Percentiles rank a stretch among this genome's conserved stretches.
Evolutionary conservation across 2,329 filamentous ascomycete species (phyloP).

Genomic region (Incumbomyces delicatus): DNA sequence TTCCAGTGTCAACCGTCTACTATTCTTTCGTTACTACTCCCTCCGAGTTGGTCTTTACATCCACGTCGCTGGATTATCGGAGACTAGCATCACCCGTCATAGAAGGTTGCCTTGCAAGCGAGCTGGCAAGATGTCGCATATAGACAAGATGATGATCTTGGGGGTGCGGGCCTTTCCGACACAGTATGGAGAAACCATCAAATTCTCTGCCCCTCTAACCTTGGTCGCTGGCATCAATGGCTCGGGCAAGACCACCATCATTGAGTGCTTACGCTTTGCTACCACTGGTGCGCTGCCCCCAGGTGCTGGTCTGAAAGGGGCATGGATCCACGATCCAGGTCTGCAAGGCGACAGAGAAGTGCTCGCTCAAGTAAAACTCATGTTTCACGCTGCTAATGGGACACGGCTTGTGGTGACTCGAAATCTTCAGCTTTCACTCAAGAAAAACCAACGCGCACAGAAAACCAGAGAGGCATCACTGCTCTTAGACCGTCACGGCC

Average conservation of each 20-base stretch:
- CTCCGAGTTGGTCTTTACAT: too few relatives aligned
- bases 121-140: slow-evolving; percentile 43
- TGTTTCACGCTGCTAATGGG: slow-evolving; percentile 70
- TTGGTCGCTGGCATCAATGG: slow-evolving; percentile 96
- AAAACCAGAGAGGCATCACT: slow-evolving; percentile 80
- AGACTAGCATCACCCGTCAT: too few relatives aligned
- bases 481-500: slow-evolving; percentile 62
- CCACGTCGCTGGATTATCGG: too few relatives aligned
- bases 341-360: slow-evolving; percentile 76
- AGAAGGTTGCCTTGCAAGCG: neutral
- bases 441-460: slow-evolving; percentile 63
- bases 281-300: slow-evolving; percentile 89
- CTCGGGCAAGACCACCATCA: slow-evolving; percentile 97
- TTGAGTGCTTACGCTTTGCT: slow-evolving; percentile 96
- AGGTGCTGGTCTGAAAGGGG: slow-evolving; percentile 71
- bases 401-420: slow-evolving; percentile 74
- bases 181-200: slow-evolving; percentile 62
- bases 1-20: too few relatives aligned
- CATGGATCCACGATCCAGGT: slow-evolving; percentile 97
- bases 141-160: slow-evolving; percentile 79
- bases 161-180: slow-evolving; percentile 84
- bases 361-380: slow-evolving; percentile 80
- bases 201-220: slow-evolving; percentile 83
- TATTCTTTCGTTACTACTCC: too few relatives aligned
- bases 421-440: slow-evolving; percentile 75